These are phyloP conservation scores for Rosa persica DNA, from an alignment of 306 rosid genomes.

Conservation along the genomic window DNA sequence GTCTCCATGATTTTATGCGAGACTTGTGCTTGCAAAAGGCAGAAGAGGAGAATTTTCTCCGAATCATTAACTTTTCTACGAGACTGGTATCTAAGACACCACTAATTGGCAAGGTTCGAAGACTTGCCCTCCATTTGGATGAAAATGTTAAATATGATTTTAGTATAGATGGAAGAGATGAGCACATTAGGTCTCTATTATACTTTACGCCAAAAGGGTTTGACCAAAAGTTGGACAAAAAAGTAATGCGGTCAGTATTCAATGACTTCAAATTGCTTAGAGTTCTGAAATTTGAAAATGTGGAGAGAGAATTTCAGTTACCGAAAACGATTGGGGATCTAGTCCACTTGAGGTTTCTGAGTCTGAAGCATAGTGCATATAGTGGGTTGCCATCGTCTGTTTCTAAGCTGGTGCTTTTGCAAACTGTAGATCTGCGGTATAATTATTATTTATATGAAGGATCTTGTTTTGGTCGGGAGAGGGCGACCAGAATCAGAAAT, in stretches of 20 bases:
- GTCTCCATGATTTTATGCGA: too few species aligned
- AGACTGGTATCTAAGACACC: too few species aligned
- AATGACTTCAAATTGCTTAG: not conserved
- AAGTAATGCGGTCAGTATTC: not conserved
- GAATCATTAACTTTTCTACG: too few species aligned
- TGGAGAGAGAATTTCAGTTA: not conserved
- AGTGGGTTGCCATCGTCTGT: not conserved
- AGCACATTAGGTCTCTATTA: not conserved
- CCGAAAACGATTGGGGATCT: not conserved
- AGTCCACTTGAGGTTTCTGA: constrained; percentile 14
- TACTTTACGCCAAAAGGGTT: not conserved
- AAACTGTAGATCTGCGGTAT: not conserved
- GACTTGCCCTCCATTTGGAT: too few species aligned
- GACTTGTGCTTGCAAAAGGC: too few species aligned
- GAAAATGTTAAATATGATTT: too few species aligned
- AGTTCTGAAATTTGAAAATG: not conserved
- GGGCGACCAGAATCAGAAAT: not conserved
- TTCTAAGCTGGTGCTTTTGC: not conserved
- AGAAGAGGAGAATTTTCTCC: too few species aligned
- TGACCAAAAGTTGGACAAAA: not conserved
- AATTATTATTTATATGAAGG: too few species aligned
- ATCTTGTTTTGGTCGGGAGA: too few species aligned
- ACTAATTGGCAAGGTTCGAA: too few species aligned
- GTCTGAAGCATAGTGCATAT: not conserved
- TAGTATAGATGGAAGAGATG: too few species aligned